Conservation (phyloP, 2,329 filamentous ascomycete species). For the Xylariomycetidae sp. region DNA sequence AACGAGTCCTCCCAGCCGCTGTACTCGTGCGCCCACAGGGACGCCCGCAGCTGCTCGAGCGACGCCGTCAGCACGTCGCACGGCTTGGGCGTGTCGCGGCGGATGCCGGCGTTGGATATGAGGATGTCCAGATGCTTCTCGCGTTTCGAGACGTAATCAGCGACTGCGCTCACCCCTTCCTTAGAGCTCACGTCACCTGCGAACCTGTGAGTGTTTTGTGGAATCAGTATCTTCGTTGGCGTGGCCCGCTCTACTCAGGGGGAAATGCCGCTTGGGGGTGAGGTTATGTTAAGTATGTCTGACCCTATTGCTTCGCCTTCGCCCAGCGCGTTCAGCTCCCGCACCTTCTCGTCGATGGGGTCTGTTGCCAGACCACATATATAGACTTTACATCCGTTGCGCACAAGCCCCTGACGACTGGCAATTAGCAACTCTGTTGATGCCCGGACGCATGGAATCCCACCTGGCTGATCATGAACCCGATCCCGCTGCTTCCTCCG, state of each 20-base stretch:
- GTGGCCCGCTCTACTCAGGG: not conserved
- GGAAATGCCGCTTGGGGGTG: not conserved
- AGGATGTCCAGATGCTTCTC: conserved; percentile 42
- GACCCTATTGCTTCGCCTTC: conserved; percentile 37
- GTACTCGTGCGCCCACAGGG: conserved; percentile 40
- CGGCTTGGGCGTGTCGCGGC: conserved; percentile 36
- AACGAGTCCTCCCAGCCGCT: conserved; percentile 43
- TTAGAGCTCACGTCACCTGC: not conserved
- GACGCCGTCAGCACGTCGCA: conserved; percentile 40
- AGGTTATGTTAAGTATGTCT: conserved; percentile 5
- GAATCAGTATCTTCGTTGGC: not conserved
- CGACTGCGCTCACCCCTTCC: not conserved
- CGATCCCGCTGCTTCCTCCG: conserved; percentile 38
- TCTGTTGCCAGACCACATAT: conserved; percentile 36
- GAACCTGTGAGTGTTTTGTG: not conserved
- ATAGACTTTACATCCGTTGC: conserved; percentile 43
- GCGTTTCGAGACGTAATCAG: conserved; percentile 4
- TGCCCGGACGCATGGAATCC: no score
- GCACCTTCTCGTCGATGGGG: conserved; percentile 32
- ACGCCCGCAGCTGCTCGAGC: conserved; percentile 37
- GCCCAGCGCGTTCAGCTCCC: conserved; percentile 35
- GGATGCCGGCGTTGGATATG: conserved; percentile 44
- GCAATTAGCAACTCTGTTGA: not conserved
- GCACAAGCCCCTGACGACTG: conserved; percentile 32
- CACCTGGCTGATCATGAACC: conserved; percentile 42